A percentile compares a stretch with the other conserved stretches of the same genome.
phyloP scores from a whole-genome alignment of 2,329 filamentous ascomycete species.

The Apiospora marii region DNA sequence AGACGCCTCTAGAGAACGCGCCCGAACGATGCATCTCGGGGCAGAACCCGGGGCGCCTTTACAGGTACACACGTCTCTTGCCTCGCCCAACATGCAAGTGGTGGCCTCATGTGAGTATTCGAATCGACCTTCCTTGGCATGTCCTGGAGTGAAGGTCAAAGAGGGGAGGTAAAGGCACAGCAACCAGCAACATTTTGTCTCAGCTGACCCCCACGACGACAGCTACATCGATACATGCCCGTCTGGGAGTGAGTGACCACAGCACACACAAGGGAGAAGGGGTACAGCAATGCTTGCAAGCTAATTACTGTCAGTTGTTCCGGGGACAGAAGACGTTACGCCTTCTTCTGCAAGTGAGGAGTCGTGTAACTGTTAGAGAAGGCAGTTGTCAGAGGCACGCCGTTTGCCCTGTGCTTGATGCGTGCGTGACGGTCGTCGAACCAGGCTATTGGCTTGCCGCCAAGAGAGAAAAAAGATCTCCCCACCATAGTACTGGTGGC shows the following conservation, averaged over 20 bases:
- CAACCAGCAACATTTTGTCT: background rate
- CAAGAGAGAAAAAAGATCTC: background rate
- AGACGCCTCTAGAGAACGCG: background rate
- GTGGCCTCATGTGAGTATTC: background rate
- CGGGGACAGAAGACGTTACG: conserved; percentile 9
- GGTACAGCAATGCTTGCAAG: background rate
- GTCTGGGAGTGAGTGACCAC: background rate
- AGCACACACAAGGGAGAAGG: background rate
- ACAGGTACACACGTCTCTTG: background rate
- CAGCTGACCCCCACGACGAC: conserved; percentile 11
- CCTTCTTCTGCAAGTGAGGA: background rate
- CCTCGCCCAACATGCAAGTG: background rate
- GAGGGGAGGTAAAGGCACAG: background rate
- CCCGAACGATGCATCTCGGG: background rate
- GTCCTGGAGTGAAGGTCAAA: background rate
- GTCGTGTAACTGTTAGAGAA: conserved; percentile 18
- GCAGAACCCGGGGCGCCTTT: background rate
- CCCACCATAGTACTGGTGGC: background rate
- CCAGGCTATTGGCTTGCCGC: background rate
- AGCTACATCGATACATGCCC: background rate
- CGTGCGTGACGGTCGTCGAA: background rate
- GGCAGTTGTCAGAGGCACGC: conserved; percentile 14
- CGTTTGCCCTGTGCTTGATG: conserved; percentile 8
- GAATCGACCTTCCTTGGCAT: background rate
- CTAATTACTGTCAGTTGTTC: background rate